Evolutionary conservation across 805 yeast species (phyloP), one percentile per base, ranked within the genome.

Genomic region (Ogataea neopini): DNA sequence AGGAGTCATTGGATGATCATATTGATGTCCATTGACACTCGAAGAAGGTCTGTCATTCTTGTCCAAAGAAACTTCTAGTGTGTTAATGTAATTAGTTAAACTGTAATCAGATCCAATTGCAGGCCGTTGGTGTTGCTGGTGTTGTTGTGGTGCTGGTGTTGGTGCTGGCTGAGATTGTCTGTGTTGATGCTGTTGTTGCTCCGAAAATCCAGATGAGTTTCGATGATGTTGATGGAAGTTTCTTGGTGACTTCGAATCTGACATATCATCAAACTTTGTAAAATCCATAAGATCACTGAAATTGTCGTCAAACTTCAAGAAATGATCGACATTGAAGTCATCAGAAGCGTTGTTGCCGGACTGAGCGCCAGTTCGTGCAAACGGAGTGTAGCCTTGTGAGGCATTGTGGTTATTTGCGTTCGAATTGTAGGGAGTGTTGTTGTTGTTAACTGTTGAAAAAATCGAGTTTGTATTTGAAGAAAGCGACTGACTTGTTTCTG

Each of bases 51-150:
- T 47, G 11, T 54, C 49, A 28, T 61, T 64, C 19, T 56, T 61
- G 38, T 64, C 64, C 30, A 65, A 48, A 3, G 68, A 59, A n/a
- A 59, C 57, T 44, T 67, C 69, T 47, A 68, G 41, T 6, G 70
- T 59, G 47, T 60, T 62, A 40, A 67, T 65, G 44, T 67, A 65
- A 43, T 58, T 62, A 8, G 63, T 59, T 23, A 63, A 50, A 39
- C 63, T 56, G 45, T 59, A 56, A 35, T 57, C 60, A 13, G 55
- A 32, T 13, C 41, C 39, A 15, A 30, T 32, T 11, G 28, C 14
- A 4, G 46, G 30, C 4, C 38, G 40, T 39, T 36, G 44, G 2
- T 19, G 39, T 35, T 35, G 39, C n/a, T 19, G 39, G 19, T 35
- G 39, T 4, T 19, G 28, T 35, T 35, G 39, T 2, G 9, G 44